Percentiles rank a stretch among this genome's conserved stretches.
phyloP scores from a whole-genome alignment of 1,284 basidiomycete species.

The Cystobasidium pallidum region DNA sequence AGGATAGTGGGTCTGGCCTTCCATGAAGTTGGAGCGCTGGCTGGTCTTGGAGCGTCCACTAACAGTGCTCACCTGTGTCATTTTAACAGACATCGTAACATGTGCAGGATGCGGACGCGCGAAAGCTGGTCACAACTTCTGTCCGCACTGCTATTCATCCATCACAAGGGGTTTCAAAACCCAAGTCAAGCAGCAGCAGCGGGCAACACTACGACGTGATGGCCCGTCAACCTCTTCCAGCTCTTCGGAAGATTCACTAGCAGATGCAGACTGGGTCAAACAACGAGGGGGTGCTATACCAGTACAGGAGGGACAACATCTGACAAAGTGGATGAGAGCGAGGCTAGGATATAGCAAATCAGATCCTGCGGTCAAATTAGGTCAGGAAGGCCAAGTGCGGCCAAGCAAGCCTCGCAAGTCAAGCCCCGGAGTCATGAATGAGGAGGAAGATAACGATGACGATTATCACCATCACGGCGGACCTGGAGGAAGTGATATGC shows the following conservation, averaged over 20 bases:
- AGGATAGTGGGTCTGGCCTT: constrained; percentile 70
- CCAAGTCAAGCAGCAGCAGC: constrained; percentile 13
- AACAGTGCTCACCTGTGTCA: background rate
- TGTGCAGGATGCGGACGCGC: constrained; percentile 88
- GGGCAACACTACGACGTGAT: constrained; percentile 3
- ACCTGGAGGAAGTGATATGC: constrained; percentile 8
- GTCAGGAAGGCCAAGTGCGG: constrained; percentile 8
- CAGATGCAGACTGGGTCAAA: constrained; percentile 22
- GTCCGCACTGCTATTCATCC: constrained; percentile 78
- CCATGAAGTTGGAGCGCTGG: background rate
- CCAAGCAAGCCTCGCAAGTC: constrained; percentile 9
- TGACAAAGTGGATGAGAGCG: constrained; percentile 44
- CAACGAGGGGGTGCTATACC: constrained; percentile 26
- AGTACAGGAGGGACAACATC: constrained; percentile 19
- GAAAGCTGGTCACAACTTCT: constrained; percentile 88
- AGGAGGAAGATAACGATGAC: constrained; percentile 25
- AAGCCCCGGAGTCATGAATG: background rate
- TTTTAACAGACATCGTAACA: constrained; percentile 76
- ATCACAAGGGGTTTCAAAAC: constrained; percentile 65
- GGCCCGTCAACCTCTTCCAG: constrained; percentile 9
- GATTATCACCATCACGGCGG: constrained; percentile 16
- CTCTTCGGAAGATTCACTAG: constrained; percentile 16
- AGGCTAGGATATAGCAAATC: constrained; percentile 22
- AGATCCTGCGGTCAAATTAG: constrained; percentile 23
- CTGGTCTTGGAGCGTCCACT: too few species aligned